Conservation (phyloP, 2,329 filamentous ascomycete species). For the Botryotinia narcissicola region DNA sequence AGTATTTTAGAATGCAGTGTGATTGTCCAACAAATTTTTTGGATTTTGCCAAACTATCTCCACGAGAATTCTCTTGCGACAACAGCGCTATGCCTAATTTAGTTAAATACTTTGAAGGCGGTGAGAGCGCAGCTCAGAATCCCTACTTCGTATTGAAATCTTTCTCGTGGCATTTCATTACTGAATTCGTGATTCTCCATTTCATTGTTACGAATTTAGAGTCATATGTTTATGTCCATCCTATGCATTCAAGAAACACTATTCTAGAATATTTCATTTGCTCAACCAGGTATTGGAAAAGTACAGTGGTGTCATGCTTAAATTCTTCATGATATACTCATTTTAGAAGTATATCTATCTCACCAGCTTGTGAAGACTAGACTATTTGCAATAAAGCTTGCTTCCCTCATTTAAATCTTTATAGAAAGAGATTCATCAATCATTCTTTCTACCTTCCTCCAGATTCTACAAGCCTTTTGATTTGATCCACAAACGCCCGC, state of each 20-base stretch:
- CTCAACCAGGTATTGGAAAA: not conserved
- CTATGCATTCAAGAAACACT: not conserved
- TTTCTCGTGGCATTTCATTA: not conserved
- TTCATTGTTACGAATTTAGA: not conserved
- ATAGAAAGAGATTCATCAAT: conserved; percentile 14
- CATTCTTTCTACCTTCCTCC: conserved; percentile 2
- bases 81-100: not conserved
- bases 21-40: conserved; percentile 12
- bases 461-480: conserved; percentile 21
- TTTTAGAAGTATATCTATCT: conserved; percentile 1
- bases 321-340: conserved; percentile 11
- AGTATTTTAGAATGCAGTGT: not conserved
- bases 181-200: not conserved
- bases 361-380: not conserved
- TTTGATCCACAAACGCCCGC: conserved; percentile 33
- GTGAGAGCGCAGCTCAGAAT: not conserved
- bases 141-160: not conserved
- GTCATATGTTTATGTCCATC: not conserved
- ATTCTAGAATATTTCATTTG: not conserved
- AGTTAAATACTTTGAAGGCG: not conserved
- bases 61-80: conserved; percentile 4
- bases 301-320: not conserved
- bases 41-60: conserved; percentile 9
- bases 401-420: conserved; percentile 6
- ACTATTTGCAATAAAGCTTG: not conserved